Conservation (phyloP, 2,329 filamentous ascomycete species). For the Fusarium nisikadoi region DNA sequence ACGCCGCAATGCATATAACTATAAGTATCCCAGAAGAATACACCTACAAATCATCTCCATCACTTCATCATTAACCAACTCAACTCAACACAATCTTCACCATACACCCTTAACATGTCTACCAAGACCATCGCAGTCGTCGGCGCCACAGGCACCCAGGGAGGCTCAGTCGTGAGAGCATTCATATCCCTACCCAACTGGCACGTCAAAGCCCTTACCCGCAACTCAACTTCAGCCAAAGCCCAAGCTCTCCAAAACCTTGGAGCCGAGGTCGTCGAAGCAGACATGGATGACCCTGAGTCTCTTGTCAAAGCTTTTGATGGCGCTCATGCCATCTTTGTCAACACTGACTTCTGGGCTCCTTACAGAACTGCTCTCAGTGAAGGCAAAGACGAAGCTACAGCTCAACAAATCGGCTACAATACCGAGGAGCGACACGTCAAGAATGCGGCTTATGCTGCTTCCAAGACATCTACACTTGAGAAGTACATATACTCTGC, state of each 20-base stretch:
- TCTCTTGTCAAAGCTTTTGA: conserved; percentile 54
- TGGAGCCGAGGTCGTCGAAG: conserved; percentile 57
- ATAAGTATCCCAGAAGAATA: accelerated
- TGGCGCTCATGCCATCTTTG: conserved; percentile 60
- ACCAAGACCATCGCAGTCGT: conserved; percentile 54
- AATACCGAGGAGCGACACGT: conserved; percentile 61
- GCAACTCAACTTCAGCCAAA: conserved; percentile 52
- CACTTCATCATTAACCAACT: accelerated
- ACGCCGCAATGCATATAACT: not conserved
- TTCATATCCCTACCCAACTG: conserved; percentile 53
- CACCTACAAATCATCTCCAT: accelerated
- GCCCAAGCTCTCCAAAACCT: conserved; percentile 52
- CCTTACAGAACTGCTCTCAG: conserved; percentile 53
- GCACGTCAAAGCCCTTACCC: conserved; percentile 58
- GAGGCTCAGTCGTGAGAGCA: conserved; percentile 57
- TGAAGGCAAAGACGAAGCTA: conserved; percentile 48
- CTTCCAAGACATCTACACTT: conserved; percentile 52
- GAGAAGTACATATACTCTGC: conserved; percentile 62
- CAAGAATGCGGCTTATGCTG: conserved; percentile 64
- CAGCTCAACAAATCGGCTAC: conserved; percentile 53
- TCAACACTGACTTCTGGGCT: conserved; percentile 64
- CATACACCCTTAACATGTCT: conserved; percentile 2
- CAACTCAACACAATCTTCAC: not conserved
- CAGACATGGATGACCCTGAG: conserved; percentile 54
- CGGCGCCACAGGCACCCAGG: conserved; percentile 60